Conservation (phyloP, 176 grass and related monocot species). For the Dendrocalamus sinicus region DNA sequence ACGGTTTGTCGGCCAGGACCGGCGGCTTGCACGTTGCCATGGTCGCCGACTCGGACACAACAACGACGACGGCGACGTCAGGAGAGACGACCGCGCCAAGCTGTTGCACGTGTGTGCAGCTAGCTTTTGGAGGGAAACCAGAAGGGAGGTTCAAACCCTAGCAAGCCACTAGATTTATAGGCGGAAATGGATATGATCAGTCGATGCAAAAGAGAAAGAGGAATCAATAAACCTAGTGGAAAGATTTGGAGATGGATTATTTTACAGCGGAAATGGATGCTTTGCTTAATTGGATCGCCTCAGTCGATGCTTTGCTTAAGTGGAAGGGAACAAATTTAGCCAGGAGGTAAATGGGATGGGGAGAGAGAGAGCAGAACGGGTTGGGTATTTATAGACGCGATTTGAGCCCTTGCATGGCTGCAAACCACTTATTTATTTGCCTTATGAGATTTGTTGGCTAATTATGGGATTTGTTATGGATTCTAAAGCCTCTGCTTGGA, state of each 20-base stretch:
- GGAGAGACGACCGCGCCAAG: neutral
- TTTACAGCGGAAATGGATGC: slow-evolving; percentile 9
- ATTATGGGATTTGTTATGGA: neutral
- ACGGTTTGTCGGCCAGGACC: slow-evolving; percentile 31
- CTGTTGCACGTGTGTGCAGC: neutral
- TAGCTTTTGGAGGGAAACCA: slow-evolving; percentile 51
- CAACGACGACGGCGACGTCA: slow-evolving; percentile 7
- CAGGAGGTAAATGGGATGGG: slow-evolving; percentile 13
- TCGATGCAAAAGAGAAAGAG: slow-evolving; percentile 48
- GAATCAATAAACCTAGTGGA: neutral
- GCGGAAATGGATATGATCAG: slow-evolving; percentile 28
- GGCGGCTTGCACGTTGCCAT: slow-evolving; percentile 2
- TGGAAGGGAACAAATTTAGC: slow-evolving; percentile 18
- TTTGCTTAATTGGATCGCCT: slow-evolving; percentile 18
- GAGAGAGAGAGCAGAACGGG: neutral
- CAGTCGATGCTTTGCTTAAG: neutral
- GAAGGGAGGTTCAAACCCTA: slow-evolving; percentile 31
- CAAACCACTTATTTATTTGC: neutral
- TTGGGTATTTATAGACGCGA: slow-evolving; percentile 44
- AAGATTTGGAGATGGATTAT: neutral
- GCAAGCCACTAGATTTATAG: slow-evolving; percentile 27
- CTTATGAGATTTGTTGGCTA: neutral
- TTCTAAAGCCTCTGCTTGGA: neutral
- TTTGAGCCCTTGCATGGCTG: neutral
- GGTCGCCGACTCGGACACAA: neutral